Conservation (phyloP, 2,329 filamentous ascomycete species). For the Ceratocystis cubensis region DNA sequence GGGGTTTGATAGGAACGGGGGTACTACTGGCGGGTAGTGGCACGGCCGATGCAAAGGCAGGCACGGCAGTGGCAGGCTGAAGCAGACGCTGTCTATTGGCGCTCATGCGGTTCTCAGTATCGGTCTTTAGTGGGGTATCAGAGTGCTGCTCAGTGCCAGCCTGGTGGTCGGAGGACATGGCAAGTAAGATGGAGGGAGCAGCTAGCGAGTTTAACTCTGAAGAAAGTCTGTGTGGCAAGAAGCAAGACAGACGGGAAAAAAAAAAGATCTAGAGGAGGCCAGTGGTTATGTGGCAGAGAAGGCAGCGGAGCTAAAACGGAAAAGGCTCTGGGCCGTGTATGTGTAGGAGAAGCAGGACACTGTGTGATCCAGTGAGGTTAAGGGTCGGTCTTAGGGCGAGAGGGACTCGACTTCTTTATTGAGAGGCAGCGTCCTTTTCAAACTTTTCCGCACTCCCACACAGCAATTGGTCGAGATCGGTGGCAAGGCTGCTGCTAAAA, state of each 20-base stretch:
- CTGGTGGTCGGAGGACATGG: slow-evolving; percentile 7
- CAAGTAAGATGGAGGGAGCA: background rate
- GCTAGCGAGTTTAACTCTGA: background rate
- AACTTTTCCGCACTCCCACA: background rate
- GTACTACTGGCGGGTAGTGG: background rate
- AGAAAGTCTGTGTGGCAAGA: background rate
- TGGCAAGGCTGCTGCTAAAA: background rate
- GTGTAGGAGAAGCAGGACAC: background rate
- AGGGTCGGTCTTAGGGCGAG: background rate
- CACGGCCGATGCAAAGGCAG: background rate
- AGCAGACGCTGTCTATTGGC: background rate
- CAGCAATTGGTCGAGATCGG: background rate
- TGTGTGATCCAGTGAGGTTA: background rate
- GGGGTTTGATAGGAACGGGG: slow-evolving; percentile 27
- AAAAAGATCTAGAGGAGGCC: background rate
- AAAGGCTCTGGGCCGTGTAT: background rate
- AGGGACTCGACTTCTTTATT: background rate
- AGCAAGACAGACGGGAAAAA: background rate
- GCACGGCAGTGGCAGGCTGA: background rate
- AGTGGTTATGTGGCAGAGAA: background rate
- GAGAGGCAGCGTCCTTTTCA: too few relatives aligned
- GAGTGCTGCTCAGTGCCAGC: background rate
- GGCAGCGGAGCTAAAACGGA: background rate
- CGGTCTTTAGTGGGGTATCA: background rate
- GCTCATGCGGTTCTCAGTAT: background rate